Conservation (phyloP, 805 yeast species). For the Wickerhamomyces mucosus region DNA sequence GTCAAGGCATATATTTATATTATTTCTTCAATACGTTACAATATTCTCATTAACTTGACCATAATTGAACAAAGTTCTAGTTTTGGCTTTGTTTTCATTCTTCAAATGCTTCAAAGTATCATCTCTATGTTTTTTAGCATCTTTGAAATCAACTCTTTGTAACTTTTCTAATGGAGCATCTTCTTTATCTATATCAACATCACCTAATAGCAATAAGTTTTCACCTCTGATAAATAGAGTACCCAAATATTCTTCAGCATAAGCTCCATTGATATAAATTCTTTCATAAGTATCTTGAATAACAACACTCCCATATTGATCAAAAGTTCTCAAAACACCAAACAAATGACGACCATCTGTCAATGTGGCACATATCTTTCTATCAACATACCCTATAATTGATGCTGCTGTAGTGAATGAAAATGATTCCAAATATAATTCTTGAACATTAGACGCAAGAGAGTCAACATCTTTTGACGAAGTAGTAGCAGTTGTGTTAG, state of each 20-base stretch:
- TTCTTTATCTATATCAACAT: slow-evolving; percentile 81
- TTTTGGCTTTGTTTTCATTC: slow-evolving; percentile 33
- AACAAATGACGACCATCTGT: slow-evolving; percentile 85
- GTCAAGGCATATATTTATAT: no score
- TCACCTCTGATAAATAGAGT: slow-evolving; percentile 91
- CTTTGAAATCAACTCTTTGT: slow-evolving; percentile 44
- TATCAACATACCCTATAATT: slow-evolving; percentile 77
- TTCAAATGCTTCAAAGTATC: slow-evolving; percentile 24
- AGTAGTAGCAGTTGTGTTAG: not conserved
- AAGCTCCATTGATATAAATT: slow-evolving; percentile 51
- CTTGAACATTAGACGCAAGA: slow-evolving; percentile 33
- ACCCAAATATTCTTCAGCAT: slow-evolving; percentile 72
- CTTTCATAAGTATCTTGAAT: slow-evolving; percentile 87
- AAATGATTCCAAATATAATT: slow-evolving; percentile 66
- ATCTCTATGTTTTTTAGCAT: slow-evolving; percentile 41
- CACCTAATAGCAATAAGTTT: slow-evolving; percentile 89
- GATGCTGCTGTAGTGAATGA: slow-evolving; percentile 87
- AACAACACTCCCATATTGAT: slow-evolving; percentile 85
- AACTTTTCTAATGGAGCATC: slow-evolving; percentile 54
- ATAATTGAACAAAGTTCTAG: slow-evolving; percentile 38
- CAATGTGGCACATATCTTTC: slow-evolving; percentile 68
- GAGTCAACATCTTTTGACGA: slow-evolving; percentile 11
- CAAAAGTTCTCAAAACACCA: slow-evolving; percentile 90
- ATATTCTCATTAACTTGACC: slow-evolving; percentile 53
- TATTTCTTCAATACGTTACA: slow-evolving; percentile 17